Percentiles rank a stretch among this genome's conserved stretches.
These are phyloP conservation scores for Xylariaceae sp. DNA, from an alignment of 2,329 filamentous ascomycete species.

Conservation along the genomic window DNA sequence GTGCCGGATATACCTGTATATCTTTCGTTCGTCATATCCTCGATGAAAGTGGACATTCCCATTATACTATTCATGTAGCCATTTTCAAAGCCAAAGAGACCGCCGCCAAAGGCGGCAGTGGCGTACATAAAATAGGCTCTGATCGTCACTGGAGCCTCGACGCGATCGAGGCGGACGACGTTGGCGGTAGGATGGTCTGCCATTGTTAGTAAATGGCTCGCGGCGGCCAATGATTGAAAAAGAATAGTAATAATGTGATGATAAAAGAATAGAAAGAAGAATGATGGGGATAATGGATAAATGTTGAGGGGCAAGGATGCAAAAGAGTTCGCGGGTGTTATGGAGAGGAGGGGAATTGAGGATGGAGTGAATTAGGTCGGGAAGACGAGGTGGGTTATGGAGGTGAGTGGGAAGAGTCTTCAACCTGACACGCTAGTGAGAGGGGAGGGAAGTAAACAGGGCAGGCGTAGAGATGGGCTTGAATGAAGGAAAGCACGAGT, in stretches of 20 bases:
- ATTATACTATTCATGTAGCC: slow-evolving; percentile 38
- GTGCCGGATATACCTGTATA: slow-evolving; percentile 35
- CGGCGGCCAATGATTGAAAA: too few relatives aligned
- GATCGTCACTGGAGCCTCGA: slow-evolving; percentile 53
- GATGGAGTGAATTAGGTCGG: too few relatives aligned
- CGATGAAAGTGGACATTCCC: slow-evolving; percentile 36
- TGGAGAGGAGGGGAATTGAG: too few relatives aligned
- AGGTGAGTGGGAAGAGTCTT: neutral
- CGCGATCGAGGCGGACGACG: slow-evolving; percentile 45
- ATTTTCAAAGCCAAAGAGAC: slow-evolving; percentile 39
- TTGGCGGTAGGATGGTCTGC: slow-evolving; percentile 27
- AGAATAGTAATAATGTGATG: too few relatives aligned
- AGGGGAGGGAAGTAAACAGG: neutral
- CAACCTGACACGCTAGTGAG: neutral
- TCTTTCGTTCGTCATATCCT: slow-evolving; percentile 32
- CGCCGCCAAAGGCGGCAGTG: slow-evolving; percentile 34
- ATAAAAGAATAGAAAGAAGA: too few relatives aligned
- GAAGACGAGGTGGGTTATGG: neutral
- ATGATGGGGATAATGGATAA: too few relatives aligned
- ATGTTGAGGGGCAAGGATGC: too few relatives aligned
- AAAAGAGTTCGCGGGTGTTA: too few relatives aligned
- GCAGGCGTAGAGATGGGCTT: neutral
- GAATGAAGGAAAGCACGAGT: neutral
- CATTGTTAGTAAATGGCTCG: slow-evolving; percentile 23
- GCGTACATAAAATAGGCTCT: slow-evolving; percentile 43